Conservation (phyloP, 768 basidiomycete genomes). For the Pulveroboletus ravenelii region DNA sequence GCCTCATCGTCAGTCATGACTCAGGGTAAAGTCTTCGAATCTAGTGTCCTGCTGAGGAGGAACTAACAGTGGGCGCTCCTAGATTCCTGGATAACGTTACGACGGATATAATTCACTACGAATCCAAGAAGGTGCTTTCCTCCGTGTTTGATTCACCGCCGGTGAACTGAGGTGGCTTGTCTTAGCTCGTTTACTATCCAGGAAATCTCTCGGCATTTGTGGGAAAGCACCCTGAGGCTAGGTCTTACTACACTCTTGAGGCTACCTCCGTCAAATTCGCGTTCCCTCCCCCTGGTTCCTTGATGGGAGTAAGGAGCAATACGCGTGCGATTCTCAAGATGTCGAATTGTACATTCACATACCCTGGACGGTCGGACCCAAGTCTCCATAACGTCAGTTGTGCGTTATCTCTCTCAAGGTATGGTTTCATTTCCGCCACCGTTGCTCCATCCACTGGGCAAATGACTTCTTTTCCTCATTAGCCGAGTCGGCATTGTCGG, state of each 20-base stretch:
- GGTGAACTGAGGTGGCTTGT: conserved; percentile 11
- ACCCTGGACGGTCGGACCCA: conserved; percentile 77
- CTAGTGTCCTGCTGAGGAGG: conserved; percentile 6
- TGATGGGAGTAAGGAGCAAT: conserved; percentile 96
- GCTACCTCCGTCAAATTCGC: conserved; percentile 92
- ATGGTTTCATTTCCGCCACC: conserved; percentile 27
- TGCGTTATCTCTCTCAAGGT: conserved; percentile 90
- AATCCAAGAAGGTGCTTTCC: conserved; percentile 71
- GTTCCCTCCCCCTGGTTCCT: conserved; percentile 91
- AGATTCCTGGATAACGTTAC: conserved; percentile 94
- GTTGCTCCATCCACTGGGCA: conserved; percentile 8
- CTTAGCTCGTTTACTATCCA: conserved; percentile 84
- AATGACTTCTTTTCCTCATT: conserved; percentile 22
- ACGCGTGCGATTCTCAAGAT: conserved; percentile 95
- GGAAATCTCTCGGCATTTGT: conserved; percentile 93
- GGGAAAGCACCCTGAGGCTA: conserved; percentile 84
- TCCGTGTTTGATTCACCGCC: conserved; percentile 14
- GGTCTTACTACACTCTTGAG: conserved; percentile 93
- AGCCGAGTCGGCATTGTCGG: conserved; percentile 91
- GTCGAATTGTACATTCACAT: conserved; percentile 87
- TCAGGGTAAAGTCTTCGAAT: conserved; percentile 62
- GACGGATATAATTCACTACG: conserved; percentile 97
- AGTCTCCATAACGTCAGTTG: conserved; percentile 87
- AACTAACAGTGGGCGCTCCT: conserved; percentile 1
- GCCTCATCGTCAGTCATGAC: conserved; percentile 94